Base-by-base conservation (phyloP, 169 alveolate genomes). In the Plasmodium billcollinsi region DNA sequence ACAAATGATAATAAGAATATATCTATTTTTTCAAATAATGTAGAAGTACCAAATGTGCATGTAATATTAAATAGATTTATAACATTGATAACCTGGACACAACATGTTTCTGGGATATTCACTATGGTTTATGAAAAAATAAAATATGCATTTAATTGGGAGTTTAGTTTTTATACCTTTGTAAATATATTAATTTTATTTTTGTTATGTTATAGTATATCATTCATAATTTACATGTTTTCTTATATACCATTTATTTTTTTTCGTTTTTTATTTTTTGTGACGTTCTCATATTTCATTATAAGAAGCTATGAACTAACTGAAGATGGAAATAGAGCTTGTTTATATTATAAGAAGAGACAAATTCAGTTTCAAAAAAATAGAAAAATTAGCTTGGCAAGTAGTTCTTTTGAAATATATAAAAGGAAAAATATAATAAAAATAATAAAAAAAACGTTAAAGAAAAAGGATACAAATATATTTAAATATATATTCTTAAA, bases 91-190 rank as follows among this genome's bases (percentile, higher is more conserved):
- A 83, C 91, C 0, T 83, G 54, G 6, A 45, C 91, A 0, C 91
- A 83, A 29, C 54, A 56, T 69, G 56, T 83, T 39, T 69, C 91
- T 0, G 91, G 91, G 12, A 29, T 62, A n/a, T 83, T 83, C 45
- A 83, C 91, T 0, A 83, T 83, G 74, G 58, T 58, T 14, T 83
- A 83, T 62, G 91, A 83, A 70, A 83, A 83, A 20, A 50, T 59
- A 9, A 83, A 83, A 8, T 83, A 83, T 70, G 91, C 91, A 3
- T 70, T 83, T 43, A 83, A 83, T 59, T 83, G 91, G 91, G 73
- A 67, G 18, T 83, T 83, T 39, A 59, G 54, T 56, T 83, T 59
- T 70, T 83, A 83, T 20, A 83, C 91, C 5, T 39, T 59, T 4
- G 74, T 69, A 58, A 83, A 83, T 83, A 8, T 83, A 49, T 21